Evolutionary conservation across 768 basidiomycete genomes (phyloP), one percentile per base, ranked within the genome.

Genomic region (Collybia mongolica): DNA sequence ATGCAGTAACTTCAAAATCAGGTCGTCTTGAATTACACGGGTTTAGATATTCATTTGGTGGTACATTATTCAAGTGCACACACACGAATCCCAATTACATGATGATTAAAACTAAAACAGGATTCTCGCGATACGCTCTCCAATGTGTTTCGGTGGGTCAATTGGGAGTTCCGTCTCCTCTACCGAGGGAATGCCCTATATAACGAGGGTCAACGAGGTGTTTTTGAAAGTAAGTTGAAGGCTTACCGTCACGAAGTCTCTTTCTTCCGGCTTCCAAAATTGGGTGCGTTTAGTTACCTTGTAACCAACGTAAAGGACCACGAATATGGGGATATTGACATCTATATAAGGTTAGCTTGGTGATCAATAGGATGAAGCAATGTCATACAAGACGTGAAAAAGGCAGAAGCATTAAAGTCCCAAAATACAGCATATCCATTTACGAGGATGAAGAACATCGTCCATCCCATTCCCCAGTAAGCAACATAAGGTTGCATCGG

Each of bases 391-490:
- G 68, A 64, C 7, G 71, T 74, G 22, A 77, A 60, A 61, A 77
- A 89, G 46, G 64, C 68, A 2, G 80, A 64, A 6, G 77, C 72
- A 49, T 73, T 77, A 69, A 83, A 88, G 46, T 72, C 49, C 69
- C 79, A 89, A 73, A 88, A 89, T 22, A 87, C 82, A 7, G 66
- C 80, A 54, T 72, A 77, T 7, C 77, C 76, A 29, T 72, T 77
- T 59, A 77, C 58, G 20, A 79, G 68, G 62, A 82, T 83, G 66
- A 86, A 83, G 58, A 88, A 59, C 2, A 68, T 42, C 11, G 76
- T 81, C 82, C 87, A 86, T 65, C 79, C 76, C 41, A 86, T 67
- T 19, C 83, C 88, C 81, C 87, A 88, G 64, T 80, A 83, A 14
- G 86, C 70, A 29, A 88, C 64, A 56, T 78, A 90, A 0, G 88